Evolutionary conservation across 345 rosid genomes (phyloP).

Genomic region (Atalantia buxifolia): DNA sequence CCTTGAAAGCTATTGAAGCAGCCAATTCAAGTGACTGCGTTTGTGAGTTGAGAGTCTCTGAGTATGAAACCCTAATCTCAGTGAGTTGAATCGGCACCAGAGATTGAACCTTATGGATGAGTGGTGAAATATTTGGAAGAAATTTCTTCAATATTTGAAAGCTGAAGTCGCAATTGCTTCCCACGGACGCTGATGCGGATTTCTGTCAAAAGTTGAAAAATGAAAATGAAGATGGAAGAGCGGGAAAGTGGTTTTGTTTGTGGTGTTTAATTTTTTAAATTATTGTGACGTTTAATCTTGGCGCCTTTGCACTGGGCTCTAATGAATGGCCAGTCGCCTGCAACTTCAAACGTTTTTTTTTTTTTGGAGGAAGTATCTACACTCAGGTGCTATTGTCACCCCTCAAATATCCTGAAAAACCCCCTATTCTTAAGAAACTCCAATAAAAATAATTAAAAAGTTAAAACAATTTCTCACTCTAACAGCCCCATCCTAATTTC

Average conservation of each 20-base stretch:
- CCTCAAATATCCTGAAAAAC: too few relatives aligned
- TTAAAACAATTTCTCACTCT: too few relatives aligned
- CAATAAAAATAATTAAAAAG: too few relatives aligned
- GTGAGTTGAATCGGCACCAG: slow-evolving; percentile 1
- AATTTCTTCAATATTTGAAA: not conserved
- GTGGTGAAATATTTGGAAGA: not conserved
- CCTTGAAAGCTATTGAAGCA: not conserved
- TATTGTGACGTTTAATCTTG: not conserved
- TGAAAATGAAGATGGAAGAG: slow-evolving; percentile 11
- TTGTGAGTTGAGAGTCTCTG: slow-evolving; percentile 10
- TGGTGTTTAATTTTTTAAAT: not conserved
- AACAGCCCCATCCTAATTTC: too few relatives aligned
- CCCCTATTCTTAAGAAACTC: too few relatives aligned
- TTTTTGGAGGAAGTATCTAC: too few relatives aligned
- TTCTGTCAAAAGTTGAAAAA: not conserved
- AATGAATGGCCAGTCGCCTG: not conserved
- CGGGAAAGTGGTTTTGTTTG: slow-evolving; percentile 17
- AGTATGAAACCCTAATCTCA: slow-evolving; percentile 11
- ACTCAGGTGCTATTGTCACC: too few relatives aligned
- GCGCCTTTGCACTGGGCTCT: not conserved
- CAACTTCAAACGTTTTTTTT: too few relatives aligned
- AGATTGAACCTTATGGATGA: slow-evolving; percentile 10
- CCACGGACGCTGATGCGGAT: not conserved
- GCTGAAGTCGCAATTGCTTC: not conserved
- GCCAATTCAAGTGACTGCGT: not conserved